These are phyloP conservation scores for Globisporangium canariense DNA, from an alignment of 352 stramenopile genomes.

Conservation along the genomic window DNA sequence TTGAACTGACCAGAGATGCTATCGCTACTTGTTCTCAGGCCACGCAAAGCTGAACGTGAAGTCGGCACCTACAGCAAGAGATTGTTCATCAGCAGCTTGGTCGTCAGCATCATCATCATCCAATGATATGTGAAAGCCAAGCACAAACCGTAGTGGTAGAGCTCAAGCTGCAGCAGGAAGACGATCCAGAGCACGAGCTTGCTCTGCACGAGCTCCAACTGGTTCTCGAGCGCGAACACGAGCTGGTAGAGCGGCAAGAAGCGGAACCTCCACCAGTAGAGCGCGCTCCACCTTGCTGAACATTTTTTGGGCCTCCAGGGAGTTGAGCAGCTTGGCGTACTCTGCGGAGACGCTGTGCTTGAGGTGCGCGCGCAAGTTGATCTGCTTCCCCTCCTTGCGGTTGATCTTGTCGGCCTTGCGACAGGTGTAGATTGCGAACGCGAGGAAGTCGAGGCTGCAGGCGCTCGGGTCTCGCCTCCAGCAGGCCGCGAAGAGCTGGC, in stretches of 20 bases:
- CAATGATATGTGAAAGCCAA: not conserved
- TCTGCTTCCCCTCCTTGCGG: not conserved
- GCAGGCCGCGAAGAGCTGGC: not conserved
- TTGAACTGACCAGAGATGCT: not conserved
- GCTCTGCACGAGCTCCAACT: conserved; percentile 8
- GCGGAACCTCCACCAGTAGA: conserved; percentile 2
- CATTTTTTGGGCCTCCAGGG: not conserved
- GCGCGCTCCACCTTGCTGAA: not conserved
- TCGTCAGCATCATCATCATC: too few species aligned
- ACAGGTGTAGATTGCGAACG: not conserved
- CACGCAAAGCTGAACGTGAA: not conserved
- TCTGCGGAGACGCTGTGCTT: not conserved
- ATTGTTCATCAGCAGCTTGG: not conserved
- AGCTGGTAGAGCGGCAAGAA: conserved; percentile 10
- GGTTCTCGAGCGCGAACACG: conserved; percentile 7
- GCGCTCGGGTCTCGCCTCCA: not conserved
- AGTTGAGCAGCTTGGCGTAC: not conserved
- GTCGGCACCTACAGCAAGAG: not conserved
- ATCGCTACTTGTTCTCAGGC: not conserved
- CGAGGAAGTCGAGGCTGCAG: not conserved
- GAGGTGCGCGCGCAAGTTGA: not conserved
- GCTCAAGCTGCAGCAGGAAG: conserved; percentile 1
- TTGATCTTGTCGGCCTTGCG: not conserved
- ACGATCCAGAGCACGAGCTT: conserved; percentile 9
- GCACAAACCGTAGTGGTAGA: conserved; percentile 5